These are phyloP conservation scores for Alternaria sp. DNA, from an alignment of 2,329 filamentous ascomycete species.

Conservation along the genomic window DNA sequence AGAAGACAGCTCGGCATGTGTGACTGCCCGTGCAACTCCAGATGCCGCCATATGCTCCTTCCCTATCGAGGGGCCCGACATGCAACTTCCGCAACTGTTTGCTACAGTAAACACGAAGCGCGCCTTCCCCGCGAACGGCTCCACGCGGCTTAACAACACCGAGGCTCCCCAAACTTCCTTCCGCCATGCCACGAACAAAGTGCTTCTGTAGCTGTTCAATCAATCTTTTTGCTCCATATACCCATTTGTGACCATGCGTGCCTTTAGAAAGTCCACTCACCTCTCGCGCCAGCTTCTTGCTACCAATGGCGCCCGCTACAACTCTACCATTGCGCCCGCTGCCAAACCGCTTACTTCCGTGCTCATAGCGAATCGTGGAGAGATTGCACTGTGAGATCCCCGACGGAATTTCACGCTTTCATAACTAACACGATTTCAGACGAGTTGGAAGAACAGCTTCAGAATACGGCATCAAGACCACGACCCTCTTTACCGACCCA, in stretches of 20 bases:
- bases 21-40: background rate
- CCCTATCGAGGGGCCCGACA: conserved; percentile 1
- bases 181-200: conserved; percentile 19
- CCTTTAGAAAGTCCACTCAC: conserved; percentile 40
- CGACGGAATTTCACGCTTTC: background rate
- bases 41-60: conserved; percentile 2
- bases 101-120: conserved; percentile 22
- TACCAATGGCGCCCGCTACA: conserved; percentile 38
- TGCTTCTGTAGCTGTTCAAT: conserved; percentile 24
- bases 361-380: conserved; percentile 94
- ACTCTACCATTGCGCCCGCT: conserved; percentile 36
- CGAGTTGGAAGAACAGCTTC: conserved; percentile 89
- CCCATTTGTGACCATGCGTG: conserved; percentile 40
- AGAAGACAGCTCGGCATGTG: background rate
- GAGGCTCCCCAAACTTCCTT: conserved; percentile 27
- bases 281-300: conserved; percentile 46
- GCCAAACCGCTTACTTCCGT: conserved; percentile 70
- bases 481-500: conserved; percentile 92
- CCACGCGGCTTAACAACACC: conserved; percentile 32
- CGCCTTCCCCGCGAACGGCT: conserved; percentile 32
- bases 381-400: conserved; percentile 76
- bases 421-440: conserved; percentile 39
- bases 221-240: conserved; percentile 15
- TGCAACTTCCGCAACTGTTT: conserved; percentile 9
- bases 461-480: conserved; percentile 87